Base-by-base conservation (phyloP, 345 rosid genomes). In the Adansonia digitata region DNA sequence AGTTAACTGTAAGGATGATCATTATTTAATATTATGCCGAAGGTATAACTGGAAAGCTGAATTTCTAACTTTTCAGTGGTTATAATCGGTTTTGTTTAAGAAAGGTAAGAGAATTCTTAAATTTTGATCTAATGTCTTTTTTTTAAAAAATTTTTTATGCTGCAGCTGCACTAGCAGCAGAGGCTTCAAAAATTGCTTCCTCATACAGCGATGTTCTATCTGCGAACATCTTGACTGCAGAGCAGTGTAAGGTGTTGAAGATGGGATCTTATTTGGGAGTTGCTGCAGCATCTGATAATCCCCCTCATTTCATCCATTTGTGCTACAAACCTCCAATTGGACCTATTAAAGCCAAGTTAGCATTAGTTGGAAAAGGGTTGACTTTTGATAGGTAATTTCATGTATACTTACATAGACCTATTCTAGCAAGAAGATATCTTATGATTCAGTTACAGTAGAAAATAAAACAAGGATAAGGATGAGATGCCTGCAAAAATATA, bases 231-330 rank as follows among this genome's bases (percentile, higher is more conserved):
- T 81, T 94, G 86, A 81, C 74, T 52, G 90, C 80, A 10, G 92
- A 91, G 85, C 84, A 92, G 53, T 92, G 98, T 77, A 81, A 80
- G 75, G 97, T 91, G 63, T 87, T 94, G 88, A 94, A 90, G 84
- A 94, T 94, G 98, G 98, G 98, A 0, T 88, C 98, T 27, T 94
- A 91, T 80, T 83, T 94, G 45, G 99, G 90, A 42, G 98, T 94
- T 73, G 97, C 98, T 79, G 99, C 92, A 17, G 99, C 96, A 0
- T 94, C 98, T 51, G 91, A 89, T 10, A 94, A 94, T 72, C 94
- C 89, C 0, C 96, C 99, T 59, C 84, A 84, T 77, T 95, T 95
- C 82, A 95, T 91, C 72, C 99, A 93, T 76, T 86, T 94, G 77
- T 86, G 91, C 61, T 94, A 94, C 79, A 94, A 87, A 80, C 98